Base-by-base conservation (phyloP, 148 eudicot genomes). In the Oxyria digyna region DNA sequence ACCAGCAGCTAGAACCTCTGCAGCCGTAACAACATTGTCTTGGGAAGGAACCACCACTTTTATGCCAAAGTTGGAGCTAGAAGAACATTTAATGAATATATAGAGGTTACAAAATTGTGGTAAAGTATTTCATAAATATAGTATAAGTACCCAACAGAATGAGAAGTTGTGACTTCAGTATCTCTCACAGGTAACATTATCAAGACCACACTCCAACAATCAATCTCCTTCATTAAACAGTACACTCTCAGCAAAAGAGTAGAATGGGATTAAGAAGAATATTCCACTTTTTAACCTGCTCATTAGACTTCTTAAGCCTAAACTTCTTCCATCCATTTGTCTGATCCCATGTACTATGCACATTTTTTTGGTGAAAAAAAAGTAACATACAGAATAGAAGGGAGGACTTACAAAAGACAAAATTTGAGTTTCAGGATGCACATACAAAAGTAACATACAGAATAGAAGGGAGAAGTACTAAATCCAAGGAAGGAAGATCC, bases 51-150 rank as follows among this genome's bases (percentile, higher is more conserved):
- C 62, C 67, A 87, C 85, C 85, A 93, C 76, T 73, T 91, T 87
- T 35, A 74, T 73, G 57, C 94, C 88, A 77, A 93, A 90, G 85
- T 85, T 89, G 71, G 87, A 86, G 80, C 98, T 93, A 79, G 49
- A 74, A 76, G 3, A 74, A 70, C 72, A 17, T 9, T 12, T 10
- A 1, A 8, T 17, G 69, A 65, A 37, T 29, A 7, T 29, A 7
- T 45, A 33, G 67, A 43, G 62, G 52, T 35, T 68, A 74, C 17
- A 48, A 57, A 14, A 32, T n/a, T 52, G 14, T 35, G 26, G 29
- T 23, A 20, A 46, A 12, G 21, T 29, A 29, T n/a, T 13, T 59
- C 65, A 59, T 59, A 14, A 17, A 59, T 8, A 8, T 27, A 59
- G 23, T 0, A 38, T 10, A 38, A 38, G 41, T 38, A 29, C 35